A percentile compares a stretch with the other conserved stretches of the same genome.
phyloP scores from a whole-genome alignment of 2,329 filamentous ascomycete genomes.

The Clonostachys solani region DNA sequence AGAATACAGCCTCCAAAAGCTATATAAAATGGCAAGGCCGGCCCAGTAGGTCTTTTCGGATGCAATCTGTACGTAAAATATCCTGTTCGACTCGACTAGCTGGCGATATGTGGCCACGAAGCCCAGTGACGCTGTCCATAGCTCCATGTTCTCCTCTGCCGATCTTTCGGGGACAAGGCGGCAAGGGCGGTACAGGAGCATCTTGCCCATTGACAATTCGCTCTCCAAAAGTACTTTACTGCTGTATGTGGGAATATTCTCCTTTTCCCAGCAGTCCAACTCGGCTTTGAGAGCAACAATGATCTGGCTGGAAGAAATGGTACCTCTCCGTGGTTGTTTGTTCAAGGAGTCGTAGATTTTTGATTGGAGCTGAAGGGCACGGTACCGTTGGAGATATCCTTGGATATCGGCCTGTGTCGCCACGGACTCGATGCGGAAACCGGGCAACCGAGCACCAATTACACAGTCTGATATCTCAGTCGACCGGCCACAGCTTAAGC shows the following conservation, averaged over 20 bases:
- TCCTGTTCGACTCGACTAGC: constrained; percentile 12
- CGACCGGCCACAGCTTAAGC: constrained; percentile 11
- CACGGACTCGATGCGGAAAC: constrained; percentile 12
- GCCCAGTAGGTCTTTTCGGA: constrained; percentile 16
- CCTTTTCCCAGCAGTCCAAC: constrained; percentile 6
- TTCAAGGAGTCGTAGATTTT: constrained; percentile 11
- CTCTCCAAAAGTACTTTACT: constrained; percentile 11
- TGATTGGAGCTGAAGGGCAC: constrained; percentile 12
- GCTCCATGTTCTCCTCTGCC: constrained; percentile 5
- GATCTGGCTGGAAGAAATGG: not conserved
- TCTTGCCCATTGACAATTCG: constrained; percentile 13
- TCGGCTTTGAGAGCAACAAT: constrained; percentile 2
- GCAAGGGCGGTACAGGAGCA: constrained; percentile 11
- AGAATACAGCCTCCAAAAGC: constrained; percentile 10
- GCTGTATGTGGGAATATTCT: constrained; percentile 7
- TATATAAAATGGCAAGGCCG: constrained; percentile 11
- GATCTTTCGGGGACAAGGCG: constrained; percentile 8
- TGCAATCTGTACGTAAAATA: constrained; percentile 15
- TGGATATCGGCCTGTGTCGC: constrained; percentile 10
- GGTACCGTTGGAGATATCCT: constrained; percentile 15
- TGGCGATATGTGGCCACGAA: constrained; percentile 11
- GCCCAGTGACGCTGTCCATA: constrained; percentile 10
- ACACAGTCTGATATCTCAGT: constrained; percentile 13
- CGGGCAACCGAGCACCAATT: constrained; percentile 10
- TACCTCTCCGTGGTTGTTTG: not conserved